Percentiles rank a stretch among this genome's conserved stretches.
phyloP scores from a whole-genome alignment of 352 stramenopile genomes.

The Phytophthora cryptogea region DNA sequence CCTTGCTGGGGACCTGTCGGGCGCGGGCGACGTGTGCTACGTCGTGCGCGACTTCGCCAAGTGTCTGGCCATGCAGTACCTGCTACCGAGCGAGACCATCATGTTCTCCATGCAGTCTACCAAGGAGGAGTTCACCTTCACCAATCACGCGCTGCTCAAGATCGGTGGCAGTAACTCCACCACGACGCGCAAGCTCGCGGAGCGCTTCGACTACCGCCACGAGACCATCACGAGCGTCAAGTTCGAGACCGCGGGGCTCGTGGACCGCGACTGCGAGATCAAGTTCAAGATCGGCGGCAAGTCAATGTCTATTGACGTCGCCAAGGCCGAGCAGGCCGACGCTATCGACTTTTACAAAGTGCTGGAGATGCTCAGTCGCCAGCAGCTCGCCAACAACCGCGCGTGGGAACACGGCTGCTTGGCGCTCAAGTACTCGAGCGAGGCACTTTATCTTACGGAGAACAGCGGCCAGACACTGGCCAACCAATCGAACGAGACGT shows the following conservation, averaged over 20 bases:
- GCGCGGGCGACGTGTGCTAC: slow-evolving; percentile 56
- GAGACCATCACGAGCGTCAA: slow-evolving; percentile 38
- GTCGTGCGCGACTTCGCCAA: slow-evolving; percentile 47
- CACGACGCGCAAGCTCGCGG: slow-evolving; percentile 59
- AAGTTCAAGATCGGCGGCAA: slow-evolving; percentile 55
- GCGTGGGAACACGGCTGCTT: slow-evolving; percentile 54
- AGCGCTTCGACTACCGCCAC: slow-evolving; percentile 46
- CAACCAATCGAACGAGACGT: slow-evolving; percentile 45
- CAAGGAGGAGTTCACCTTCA: slow-evolving; percentile 71
- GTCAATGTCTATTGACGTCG: slow-evolving; percentile 55
- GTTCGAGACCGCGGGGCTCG: slow-evolving; percentile 56
- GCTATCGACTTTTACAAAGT: slow-evolving; percentile 59
- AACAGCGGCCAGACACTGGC: slow-evolving; percentile 46
- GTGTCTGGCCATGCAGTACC: slow-evolving; percentile 38
- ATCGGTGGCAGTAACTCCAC: slow-evolving; percentile 44
- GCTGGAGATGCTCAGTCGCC: slow-evolving; percentile 50
- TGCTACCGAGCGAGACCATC: slow-evolving; percentile 52
- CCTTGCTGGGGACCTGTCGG: slow-evolving; percentile 55
- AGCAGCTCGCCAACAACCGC: slow-evolving; percentile 42
- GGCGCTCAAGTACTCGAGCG: slow-evolving; percentile 45
- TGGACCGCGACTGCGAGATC: slow-evolving; percentile 63
- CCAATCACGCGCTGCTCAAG: slow-evolving; percentile 60
- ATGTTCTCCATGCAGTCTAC: slow-evolving; percentile 59
- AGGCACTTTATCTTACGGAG: slow-evolving; percentile 50
- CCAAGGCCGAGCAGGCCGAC: slow-evolving; percentile 42